Base-by-base conservation (phyloP, 2,329 filamentous ascomycete genomes). In the Mycosphaerella sp. region DNA sequence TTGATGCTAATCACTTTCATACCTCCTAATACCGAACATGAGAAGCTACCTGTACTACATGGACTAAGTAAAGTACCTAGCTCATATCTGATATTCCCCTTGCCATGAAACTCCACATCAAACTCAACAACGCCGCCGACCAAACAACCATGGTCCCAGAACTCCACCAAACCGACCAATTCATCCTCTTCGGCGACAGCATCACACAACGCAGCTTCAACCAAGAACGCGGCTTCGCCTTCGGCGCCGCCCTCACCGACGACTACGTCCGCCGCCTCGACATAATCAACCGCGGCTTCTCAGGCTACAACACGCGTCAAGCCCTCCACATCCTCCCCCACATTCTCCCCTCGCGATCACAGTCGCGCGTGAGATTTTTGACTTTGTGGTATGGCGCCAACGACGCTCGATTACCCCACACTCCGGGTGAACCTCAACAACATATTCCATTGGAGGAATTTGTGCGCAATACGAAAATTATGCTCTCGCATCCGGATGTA, bases 121-220 rank as follows among this genome's bases (percentile, higher is more conserved):
- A 38, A 9, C 38, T 29, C 39, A 39, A 31, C 41, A 32, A 44
- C 14, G 41, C 48, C n/a, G 34, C 41, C 14, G 32, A 45, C 31
- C 34, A 43, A 12, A 32, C 29, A 7, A 50, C 39, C 9, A 51
- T 51, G 48, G 48, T 45, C 17, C 40, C 38, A 39, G 42, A 43
- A 31, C 14, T 39, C 9, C 45, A 45, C 42, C n/a, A 43, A 9
- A 53, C 21, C n/a, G 51, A 53, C 10, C 73, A 76, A 56, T 73
- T 78, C 63, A 76, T 97, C 58, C 81, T 97, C 23, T 87, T 97
- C 58, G 92, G 92, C 51, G 93, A 97, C 73, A 95, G 89, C 32
- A 85, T 97, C 58, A 85, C 92, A 46, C 84, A 97, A 66, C 76
- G 79, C 41, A 80, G 83, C 1, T 80, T 80, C 59, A 76, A 78